Evolutionary conservation across 108 stramenopile species (phyloP), one percentile per base, ranked within the genome.

Genomic region (Schizochytrium sp.): DNA sequence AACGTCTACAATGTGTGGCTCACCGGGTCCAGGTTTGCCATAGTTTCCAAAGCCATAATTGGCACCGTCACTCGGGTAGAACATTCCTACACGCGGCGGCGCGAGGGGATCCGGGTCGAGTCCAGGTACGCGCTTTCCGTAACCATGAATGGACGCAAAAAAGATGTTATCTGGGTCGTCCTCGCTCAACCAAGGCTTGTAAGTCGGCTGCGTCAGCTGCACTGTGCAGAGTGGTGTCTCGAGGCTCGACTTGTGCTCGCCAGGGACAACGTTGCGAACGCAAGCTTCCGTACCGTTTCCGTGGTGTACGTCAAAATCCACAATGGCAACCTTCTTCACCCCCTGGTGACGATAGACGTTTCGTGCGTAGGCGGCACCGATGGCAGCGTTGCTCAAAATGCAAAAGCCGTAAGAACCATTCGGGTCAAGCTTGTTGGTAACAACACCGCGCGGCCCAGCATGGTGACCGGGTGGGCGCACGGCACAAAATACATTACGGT

Each of bases 381-480:
- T 96, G 38, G 98, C 98, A 83, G 99, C 97, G 92, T 99, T 99
- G 93, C 99, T 99, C 64, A 99, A 93, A 5, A 99, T 95, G 91
- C 98, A 99, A 91, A 99, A 99, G 2, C 99, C 99, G 91, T 98
- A 98, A 10, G 95, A 95, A 13, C 76, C 76, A 10, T 47, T n/a
- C 4, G 57, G 73, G 87, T 89, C 89, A 4, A 46, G 3, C n/a
- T 53, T 47, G 87, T 53, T 44, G 49, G 88, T 57, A 3, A 89
- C 89, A 3, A 46, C 28, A 38, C 99, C 99, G 15, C 96, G 76
- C 41, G 97, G 96, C 19, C 98, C 98, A 46, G 98, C 98, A 93
- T 99, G 99, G 92, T 99, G 99, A 55, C 99, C 99, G 3, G 99
- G 99, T 38, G 99, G 99, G 47, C 99, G 96, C 73, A 99, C 94